Conservation (phyloP, 352 stramenopile genomes). For the Saprolegnia diclina region DNA sequence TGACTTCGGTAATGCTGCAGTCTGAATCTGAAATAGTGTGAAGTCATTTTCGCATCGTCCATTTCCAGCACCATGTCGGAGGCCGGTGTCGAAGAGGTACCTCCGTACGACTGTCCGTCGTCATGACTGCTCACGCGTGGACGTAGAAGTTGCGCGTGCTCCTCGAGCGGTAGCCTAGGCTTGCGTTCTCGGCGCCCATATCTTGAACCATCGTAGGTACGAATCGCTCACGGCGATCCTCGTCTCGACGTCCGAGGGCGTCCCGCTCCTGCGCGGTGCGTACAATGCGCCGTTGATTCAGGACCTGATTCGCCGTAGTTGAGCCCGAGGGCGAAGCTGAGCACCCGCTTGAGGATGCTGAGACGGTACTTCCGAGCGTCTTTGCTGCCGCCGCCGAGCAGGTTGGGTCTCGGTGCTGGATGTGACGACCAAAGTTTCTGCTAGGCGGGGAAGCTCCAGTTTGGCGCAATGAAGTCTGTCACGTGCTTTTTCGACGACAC, state of each 20-base stretch:
- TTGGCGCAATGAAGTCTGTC: constrained; percentile 59
- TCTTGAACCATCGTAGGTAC: constrained; percentile 39
- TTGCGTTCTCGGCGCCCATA: neutral
- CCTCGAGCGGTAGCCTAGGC: constrained; percentile 4
- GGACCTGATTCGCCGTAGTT: constrained; percentile 16
- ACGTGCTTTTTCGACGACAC: constrained; percentile 70
- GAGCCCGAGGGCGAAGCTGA: constrained; percentile 26
- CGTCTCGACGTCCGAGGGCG: constrained; percentile 70
- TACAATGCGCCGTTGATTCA: neutral
- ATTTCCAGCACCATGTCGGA: neutral
- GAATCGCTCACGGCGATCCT: constrained; percentile 69
- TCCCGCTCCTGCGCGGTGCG: constrained; percentile 64
- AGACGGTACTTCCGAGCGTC: constrained; percentile 71
- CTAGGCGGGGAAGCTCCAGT: constrained; percentile 75
- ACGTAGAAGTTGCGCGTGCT: constrained; percentile 22
- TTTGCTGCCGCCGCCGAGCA: constrained; percentile 72
- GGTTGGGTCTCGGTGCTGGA: constrained; percentile 28
- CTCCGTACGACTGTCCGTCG: neutral
- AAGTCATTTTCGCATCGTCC: neutral
- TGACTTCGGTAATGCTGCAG: neutral
- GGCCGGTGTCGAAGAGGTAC: constrained; percentile 18
- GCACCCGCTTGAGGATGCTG: constrained; percentile 59
- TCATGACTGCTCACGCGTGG: neutral
- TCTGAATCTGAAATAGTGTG: neutral
- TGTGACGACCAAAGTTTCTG: too few species aligned